These are phyloP conservation scores for Aspergillus versicolor DNA, from an alignment of 2,329 filamentous ascomycete genomes.

Conservation along the genomic window DNA sequence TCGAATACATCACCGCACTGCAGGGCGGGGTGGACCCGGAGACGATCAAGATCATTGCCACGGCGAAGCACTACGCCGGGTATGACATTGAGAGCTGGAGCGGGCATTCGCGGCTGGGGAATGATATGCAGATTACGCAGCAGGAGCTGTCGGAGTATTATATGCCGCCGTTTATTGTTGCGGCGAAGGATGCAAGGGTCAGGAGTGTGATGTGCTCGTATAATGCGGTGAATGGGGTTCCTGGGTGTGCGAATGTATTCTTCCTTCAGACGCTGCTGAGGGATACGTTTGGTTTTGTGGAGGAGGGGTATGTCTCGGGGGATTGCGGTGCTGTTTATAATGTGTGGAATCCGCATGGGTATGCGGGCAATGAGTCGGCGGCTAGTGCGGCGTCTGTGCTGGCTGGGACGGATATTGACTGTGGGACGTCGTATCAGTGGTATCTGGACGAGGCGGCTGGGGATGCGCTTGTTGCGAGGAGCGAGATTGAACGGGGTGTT, in stretches of 20 bases:
- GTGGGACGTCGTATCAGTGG: constrained; percentile 50
- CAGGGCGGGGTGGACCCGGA: constrained; percentile 47
- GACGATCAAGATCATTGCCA: constrained; percentile 48
- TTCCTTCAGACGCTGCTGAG: constrained; percentile 63
- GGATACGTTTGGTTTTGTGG: constrained; percentile 64
- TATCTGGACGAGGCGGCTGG: constrained; percentile 46
- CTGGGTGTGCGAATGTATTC: constrained; percentile 63
- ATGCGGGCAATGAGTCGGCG: constrained; percentile 41
- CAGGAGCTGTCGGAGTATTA: constrained; percentile 70
- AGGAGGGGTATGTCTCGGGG: constrained; percentile 61
- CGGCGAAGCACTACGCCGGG: constrained; percentile 60
- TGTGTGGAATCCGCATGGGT: constrained; percentile 57
- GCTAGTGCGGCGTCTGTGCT: constrained; percentile 51
- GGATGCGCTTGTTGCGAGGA: constrained; percentile 46
- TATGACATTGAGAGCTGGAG: constrained; percentile 57
- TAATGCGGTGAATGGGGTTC: constrained; percentile 65
- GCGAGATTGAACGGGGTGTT: constrained; percentile 48
- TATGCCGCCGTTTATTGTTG: constrained; percentile 64
- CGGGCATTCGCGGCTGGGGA: constrained; percentile 48
- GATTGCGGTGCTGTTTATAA: constrained; percentile 66
- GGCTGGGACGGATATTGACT: constrained; percentile 56
- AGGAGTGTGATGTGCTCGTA: constrained; percentile 64
- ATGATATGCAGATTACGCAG: constrained; percentile 54
- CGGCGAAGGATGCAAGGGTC: constrained; percentile 57
- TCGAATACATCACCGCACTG: constrained; percentile 54